These are phyloP conservation scores for Cladosporium sp. DNA, from an alignment of 2,329 filamentous ascomycete species.

Conservation along the genomic window DNA sequence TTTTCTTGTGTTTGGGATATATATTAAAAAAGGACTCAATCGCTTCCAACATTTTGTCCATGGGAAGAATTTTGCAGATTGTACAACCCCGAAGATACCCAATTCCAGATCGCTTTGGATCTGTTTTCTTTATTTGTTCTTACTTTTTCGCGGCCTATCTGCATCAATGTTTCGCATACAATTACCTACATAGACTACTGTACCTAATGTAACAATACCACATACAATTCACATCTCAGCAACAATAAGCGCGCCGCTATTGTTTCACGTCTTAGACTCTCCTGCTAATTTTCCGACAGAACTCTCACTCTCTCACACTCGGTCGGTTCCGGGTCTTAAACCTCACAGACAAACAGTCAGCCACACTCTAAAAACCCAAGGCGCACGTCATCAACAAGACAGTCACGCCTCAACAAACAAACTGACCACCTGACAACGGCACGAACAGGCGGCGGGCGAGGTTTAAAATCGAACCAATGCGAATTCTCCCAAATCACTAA, in stretches of 20 bases:
- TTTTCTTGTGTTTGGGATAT: not conserved
- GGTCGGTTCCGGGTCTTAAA: not conserved
- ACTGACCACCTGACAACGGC: not conserved
- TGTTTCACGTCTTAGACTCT: not conserved
- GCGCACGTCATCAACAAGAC: not conserved
- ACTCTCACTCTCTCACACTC: not conserved
- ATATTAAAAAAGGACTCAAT: not conserved
- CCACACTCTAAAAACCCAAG: not conserved
- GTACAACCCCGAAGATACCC: not conserved
- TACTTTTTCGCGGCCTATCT: not conserved
- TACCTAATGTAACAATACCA: conserved; percentile 15
- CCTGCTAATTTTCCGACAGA: not conserved
- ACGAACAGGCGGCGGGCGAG: not conserved
- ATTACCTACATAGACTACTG: conserved; percentile 6
- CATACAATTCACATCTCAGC: not conserved
- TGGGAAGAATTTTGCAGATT: not conserved
- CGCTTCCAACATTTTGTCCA: not conserved
- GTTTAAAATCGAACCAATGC: not conserved
- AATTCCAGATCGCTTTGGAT: not conserved
- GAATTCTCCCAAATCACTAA: not conserved
- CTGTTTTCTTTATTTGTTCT: not conserved
- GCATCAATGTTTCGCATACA: conserved; percentile 7
- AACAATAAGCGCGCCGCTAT: not conserved
- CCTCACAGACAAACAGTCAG: not conserved
- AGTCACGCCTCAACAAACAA: not conserved